These are phyloP conservation scores for Aspergillus sclerotiicarbonarius DNA, from an alignment of 495 filamentous ascomycete genomes.

Conservation along the genomic window DNA sequence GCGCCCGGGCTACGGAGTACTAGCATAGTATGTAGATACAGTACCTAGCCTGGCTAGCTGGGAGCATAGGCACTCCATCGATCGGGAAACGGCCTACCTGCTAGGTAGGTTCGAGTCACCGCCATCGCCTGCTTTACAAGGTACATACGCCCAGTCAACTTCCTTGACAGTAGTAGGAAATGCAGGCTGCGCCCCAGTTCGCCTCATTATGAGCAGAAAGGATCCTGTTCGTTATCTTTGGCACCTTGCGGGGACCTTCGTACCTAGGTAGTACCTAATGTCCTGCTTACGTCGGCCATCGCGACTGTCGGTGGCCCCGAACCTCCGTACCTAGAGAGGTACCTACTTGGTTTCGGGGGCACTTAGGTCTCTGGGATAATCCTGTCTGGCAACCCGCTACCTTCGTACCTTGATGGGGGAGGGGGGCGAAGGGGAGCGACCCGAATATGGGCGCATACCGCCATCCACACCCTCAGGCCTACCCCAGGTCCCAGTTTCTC, in stretches of 20 bases:
- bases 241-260: not conserved
- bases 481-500: slow-evolving; percentile 18
- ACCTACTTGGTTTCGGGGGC: not conserved
- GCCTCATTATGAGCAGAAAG: slow-evolving; percentile 1
- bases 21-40: not conserved
- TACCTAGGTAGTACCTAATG: too few relatives aligned
- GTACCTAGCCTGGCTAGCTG: too few relatives aligned
- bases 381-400: not conserved
- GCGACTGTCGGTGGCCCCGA: not conserved
- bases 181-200: slow-evolving; percentile 6
- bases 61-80: too few relatives aligned
- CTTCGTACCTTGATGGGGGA: too few relatives aligned
- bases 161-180: not conserved
- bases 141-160: not conserved
- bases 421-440: too few relatives aligned
- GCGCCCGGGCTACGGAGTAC: not conserved
- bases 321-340: not conserved
- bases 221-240: not conserved
- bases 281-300: not conserved
- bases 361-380: not conserved
- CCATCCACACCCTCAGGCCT: slow-evolving; percentile 4
- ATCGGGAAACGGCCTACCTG: not conserved
- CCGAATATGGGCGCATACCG: not conserved
- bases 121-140: slow-evolving; percentile 2
- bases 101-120: slow-evolving; percentile 14